phyloP scores from a whole-genome alignment of 257 asterid genomes.

The Hygrophila difformis region DNA sequence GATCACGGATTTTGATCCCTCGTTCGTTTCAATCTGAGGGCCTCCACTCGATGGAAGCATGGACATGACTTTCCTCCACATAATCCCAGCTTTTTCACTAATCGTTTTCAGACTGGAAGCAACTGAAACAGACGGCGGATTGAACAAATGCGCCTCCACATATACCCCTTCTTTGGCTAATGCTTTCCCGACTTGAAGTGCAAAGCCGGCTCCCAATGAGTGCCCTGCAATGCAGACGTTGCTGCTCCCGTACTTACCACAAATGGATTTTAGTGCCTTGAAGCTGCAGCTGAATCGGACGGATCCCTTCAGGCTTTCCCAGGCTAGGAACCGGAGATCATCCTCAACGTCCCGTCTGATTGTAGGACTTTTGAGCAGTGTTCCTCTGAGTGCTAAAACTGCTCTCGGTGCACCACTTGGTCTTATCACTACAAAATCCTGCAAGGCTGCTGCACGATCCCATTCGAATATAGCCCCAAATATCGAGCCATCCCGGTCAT shows the following conservation, averaged over 20 bases:
- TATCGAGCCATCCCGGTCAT: slow-evolving; percentile 88
- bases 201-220: slow-evolving; percentile 92
- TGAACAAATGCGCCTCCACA: slow-evolving; percentile 90
- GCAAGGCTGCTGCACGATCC: slow-evolving; percentile 87
- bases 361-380: slow-evolving; percentile 69
- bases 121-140: slow-evolving; percentile 94
- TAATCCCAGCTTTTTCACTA: slow-evolving; percentile 66
- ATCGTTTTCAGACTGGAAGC: slow-evolving; percentile 65
- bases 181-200: slow-evolving; percentile 92
- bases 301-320: slow-evolving; percentile 90
- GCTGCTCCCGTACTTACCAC: slow-evolving; percentile 62
- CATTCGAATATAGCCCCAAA: slow-evolving; percentile 90
- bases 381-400: slow-evolving; percentile 77
- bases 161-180: slow-evolving; percentile 80
- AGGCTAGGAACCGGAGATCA: slow-evolving; percentile 78
- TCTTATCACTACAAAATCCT: slow-evolving; percentile 62
- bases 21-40: slow-evolving; percentile 18
- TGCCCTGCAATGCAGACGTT: slow-evolving; percentile 81
- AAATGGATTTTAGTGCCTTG: slow-evolving; percentile 45
- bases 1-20: slow-evolving; percentile 16
- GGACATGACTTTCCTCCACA: slow-evolving; percentile 65
- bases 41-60: slow-evolving; percentile 39
- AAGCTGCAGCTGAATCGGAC: slow-evolving; percentile 56
- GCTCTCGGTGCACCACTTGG: slow-evolving; percentile 92
- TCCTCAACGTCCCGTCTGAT: slow-evolving; percentile 85